Conservation (phyloP, 805 yeast species). For the Kregervanrija delftensis region DNA sequence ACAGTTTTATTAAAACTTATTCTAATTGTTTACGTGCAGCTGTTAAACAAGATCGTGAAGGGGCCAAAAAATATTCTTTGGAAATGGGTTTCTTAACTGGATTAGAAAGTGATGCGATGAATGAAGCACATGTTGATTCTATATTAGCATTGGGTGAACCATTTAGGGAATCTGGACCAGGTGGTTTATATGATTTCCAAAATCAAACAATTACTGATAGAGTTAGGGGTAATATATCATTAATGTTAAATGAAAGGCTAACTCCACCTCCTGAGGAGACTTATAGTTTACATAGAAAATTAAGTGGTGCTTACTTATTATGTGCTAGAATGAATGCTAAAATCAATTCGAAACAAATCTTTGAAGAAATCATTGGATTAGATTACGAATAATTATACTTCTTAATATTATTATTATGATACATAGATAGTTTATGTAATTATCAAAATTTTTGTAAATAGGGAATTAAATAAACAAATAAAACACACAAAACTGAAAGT, state of each 20-base stretch:
- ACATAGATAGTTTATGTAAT: too few relatives aligned
- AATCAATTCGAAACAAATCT: conserved; percentile 74
- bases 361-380: conserved; percentile 66
- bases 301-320: conserved; percentile 86
- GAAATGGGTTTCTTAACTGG: conserved; percentile 89
- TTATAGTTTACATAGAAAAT: conserved; percentile 89
- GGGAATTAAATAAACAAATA: too few relatives aligned
- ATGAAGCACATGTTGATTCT: conserved; percentile 87
- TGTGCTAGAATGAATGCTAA: conserved; percentile 81
- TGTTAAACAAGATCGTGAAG: conserved; percentile 54
- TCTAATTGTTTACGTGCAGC: conserved; percentile 70
- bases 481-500: not conserved
- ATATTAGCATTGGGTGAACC: conserved; percentile 91
- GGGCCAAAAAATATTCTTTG: conserved; percentile 57
- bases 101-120: conserved; percentile 79
- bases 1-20: conserved; percentile 63
- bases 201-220: conserved; percentile 91
- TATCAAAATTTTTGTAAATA: too few relatives aligned
- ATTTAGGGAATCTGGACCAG: conserved; percentile 48
- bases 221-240: conserved; percentile 77
- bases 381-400: conserved; percentile 19
- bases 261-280: conserved; percentile 99
- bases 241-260: conserved; percentile 86
- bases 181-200: conserved; percentile 62
- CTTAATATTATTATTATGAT: too few relatives aligned